These are phyloP conservation scores for Phytophthora citricola DNA, from an alignment of 352 stramenopile species.

Conservation along the genomic window DNA sequence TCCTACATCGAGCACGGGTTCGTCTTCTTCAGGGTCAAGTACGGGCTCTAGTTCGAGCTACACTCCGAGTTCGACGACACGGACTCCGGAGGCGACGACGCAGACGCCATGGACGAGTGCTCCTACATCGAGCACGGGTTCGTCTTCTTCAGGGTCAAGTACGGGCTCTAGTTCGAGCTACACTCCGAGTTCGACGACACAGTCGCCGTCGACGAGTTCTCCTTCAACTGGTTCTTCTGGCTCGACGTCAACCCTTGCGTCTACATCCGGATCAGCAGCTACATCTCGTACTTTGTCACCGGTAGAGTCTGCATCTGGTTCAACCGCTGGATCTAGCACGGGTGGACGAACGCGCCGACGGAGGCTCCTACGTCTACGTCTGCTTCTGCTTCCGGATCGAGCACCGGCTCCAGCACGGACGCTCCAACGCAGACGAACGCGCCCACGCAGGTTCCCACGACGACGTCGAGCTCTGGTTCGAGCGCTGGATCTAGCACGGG, in stretches of 20 bases:
- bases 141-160: background rate
- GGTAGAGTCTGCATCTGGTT: background rate
- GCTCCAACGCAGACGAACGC: no score
- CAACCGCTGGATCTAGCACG: conserved; percentile 1
- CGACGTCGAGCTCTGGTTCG: no score
- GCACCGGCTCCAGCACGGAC: no score
- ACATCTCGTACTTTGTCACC: background rate
- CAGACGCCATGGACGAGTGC: conserved; percentile 1
- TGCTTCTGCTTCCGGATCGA: no score
- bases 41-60: conserved; percentile 7
- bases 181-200: conserved; percentile 1
- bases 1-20: background rate
- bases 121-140: background rate
- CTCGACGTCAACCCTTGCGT: background rate
- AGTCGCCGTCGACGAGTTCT: no score
- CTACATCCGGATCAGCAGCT: background rate
- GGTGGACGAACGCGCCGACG: background rate
- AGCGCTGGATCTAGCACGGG: no score
- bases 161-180: conserved; percentile 7
- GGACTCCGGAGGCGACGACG: conserved; percentile 12
- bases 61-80: conserved; percentile 1
- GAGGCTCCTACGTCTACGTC: background rate
- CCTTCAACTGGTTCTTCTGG: background rate
- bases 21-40: background rate
- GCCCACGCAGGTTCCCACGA: no score